A percentile compares a stretch with the other conserved stretches of the same genome.
Conservation (phyloP, 768 basidiomycete species). For the Rhizopogon vesiculosus region DNA sequence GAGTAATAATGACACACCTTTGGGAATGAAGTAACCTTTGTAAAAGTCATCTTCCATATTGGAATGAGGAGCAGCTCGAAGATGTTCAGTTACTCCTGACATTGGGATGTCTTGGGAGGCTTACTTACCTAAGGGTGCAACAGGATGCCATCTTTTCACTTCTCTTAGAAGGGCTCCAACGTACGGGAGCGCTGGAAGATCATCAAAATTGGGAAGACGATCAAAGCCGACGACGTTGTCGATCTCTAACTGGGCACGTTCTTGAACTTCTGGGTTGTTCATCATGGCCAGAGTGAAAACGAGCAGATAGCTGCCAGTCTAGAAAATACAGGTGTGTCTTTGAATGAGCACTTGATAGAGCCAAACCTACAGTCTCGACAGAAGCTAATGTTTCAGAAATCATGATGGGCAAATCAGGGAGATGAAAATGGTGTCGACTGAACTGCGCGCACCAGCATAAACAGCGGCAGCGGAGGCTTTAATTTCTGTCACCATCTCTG, state of each 20-base stretch:
- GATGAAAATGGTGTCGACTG: too few species aligned
- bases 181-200: not conserved
- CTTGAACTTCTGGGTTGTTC: not conserved
- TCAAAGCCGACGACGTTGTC: not conserved
- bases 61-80: slow-evolving; percentile 16
- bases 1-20: slow-evolving; percentile 16
- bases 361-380: too few species aligned
- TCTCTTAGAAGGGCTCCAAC: not conserved
- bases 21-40: slow-evolving; percentile 23
- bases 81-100: not conserved
- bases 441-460: too few species aligned
- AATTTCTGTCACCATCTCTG: too few species aligned
- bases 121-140: not conserved
- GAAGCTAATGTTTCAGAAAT: not conserved
- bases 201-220: too few species aligned
- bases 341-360: too few species aligned
- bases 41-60: slow-evolving; percentile 16
- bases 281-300: not conserved
- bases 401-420: not conserved
- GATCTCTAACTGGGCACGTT: not conserved
- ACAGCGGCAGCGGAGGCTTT: too few species aligned
- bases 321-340: too few species aligned
- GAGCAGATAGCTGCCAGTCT: too few species aligned
- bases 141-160: not conserved
- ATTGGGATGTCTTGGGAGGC: not conserved